Base-by-base conservation (phyloP, 2,329 filamentous ascomycete species). In the Claviceps purpurea region DNA sequence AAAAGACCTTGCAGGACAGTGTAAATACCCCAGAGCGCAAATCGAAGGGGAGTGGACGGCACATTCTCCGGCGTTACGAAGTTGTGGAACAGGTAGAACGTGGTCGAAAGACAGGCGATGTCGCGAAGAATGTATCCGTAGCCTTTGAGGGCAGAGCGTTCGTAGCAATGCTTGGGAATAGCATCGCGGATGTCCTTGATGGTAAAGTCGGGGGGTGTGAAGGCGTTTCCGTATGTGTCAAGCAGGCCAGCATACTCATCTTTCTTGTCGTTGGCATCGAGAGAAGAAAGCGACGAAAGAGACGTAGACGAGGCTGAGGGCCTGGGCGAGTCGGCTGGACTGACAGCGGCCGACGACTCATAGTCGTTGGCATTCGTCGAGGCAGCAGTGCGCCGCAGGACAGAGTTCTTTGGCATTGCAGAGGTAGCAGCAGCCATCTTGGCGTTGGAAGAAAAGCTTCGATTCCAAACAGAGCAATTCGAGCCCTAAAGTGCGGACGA, bases 121-220 rank as follows among this genome's bases (percentile, higher is more conserved):
- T 98, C 93, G 56, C 91, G 84, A 64, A 82, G 78, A 62, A 97
- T 90, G 71, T 97, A 97, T 64, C 67, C 72, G 65, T 96, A 75
- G 59, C 90, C 85, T 58, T 73, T 81, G 58, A 81, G 67, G 56
- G 80, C 87, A 47, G 88, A 95, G 56, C 93, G 85, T 75, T 96
- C 78, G 70, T 86, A 97, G 79, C 93, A 98, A 78, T 96, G 93
- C 71, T 90, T 89, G 58, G 93, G 93, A 60, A 98, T 98, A 67
- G 93, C 93, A 72, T 95, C 87, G 64, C 89, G 85, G 66, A 98
- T 91, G 66, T 98, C 81, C 77, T 95, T 95, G 78, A 98, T 95
- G 66, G 89, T 95, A 76, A 86, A 98, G 72, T 97, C 85, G 60
- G 93, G 93, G 53, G 95, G 78, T 69, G 88, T 77, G 75, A 98